phyloP scores from a whole-genome alignment of 768 basidiomycete species.

The Rhizopogon sp. region DNA sequence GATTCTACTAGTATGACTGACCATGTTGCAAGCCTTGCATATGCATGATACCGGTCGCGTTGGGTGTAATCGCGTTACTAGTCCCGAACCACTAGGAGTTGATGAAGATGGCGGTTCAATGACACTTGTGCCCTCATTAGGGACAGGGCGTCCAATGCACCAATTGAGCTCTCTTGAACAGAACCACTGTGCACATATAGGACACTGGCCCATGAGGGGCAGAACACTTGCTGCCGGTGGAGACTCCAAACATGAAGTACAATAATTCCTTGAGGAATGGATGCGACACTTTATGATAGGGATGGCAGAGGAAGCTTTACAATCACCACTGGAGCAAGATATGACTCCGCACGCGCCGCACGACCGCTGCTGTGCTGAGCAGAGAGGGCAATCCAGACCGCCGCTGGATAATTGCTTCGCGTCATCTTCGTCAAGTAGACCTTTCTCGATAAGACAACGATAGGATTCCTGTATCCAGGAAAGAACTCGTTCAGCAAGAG shows the following conservation, averaged over 20 bases:
- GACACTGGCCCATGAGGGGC: background rate
- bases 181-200: background rate
- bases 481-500: background rate
- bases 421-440: background rate
- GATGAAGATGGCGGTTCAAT: background rate
- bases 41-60: background rate
- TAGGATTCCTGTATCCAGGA: background rate
- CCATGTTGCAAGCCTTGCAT: background rate
- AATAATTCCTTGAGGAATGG: background rate
- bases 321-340: background rate
- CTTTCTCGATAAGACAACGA: background rate
- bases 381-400: background rate
- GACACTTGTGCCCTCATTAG: background rate
- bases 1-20: background rate
- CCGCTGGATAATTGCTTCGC: background rate
- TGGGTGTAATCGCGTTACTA: background rate
- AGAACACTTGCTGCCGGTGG: background rate
- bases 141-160: background rate
- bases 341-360: background rate
- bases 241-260: background rate
- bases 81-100: background rate
- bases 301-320: background rate
- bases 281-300: background rate
- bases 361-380: background rate
- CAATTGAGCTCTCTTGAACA: background rate